Percentiles rank a stretch among this genome's conserved stretches.
Conservation (phyloP, 129 eudicot species). For the Artemisia argyi region DNA sequence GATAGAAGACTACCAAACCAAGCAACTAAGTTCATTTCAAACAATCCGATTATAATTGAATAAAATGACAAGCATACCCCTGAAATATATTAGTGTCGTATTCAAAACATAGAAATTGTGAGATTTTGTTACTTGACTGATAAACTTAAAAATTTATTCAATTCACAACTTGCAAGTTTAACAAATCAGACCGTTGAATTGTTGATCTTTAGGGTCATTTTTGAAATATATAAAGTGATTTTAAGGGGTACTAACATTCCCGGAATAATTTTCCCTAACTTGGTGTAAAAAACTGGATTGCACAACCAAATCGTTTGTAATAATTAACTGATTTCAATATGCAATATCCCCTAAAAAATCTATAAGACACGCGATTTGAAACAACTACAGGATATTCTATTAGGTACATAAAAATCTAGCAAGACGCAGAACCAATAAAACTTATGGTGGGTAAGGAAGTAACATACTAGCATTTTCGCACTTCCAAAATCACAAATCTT, state of each 20-base stretch:
- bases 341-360: not conserved
- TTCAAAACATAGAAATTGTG: too few relatives aligned
- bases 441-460: constrained; percentile 4
- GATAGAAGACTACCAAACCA: not conserved
- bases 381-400: not conserved
- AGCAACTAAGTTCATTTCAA: constrained; percentile 13
- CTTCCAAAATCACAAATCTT: constrained; percentile 98
- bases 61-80: too few relatives aligned
- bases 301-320: not conserved
- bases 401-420: not conserved
- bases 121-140: too few relatives aligned
- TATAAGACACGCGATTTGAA: not conserved
- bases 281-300: not conserved
- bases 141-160: too few relatives aligned
- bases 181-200: too few relatives aligned
- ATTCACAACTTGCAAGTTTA: too few relatives aligned
- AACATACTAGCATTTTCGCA: constrained; percentile 86
- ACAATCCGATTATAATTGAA: not conserved
- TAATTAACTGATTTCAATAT: not conserved
- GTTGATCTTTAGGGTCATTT: too few relatives aligned
- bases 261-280: too few relatives aligned
- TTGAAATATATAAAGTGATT: too few relatives aligned
- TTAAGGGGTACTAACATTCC: too few relatives aligned
- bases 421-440: constrained; percentile 6
- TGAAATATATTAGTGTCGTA: too few relatives aligned